phyloP scores from a whole-genome alignment of 108 stramenopile species.

The Pseudonitzschia multiseries region DNA sequence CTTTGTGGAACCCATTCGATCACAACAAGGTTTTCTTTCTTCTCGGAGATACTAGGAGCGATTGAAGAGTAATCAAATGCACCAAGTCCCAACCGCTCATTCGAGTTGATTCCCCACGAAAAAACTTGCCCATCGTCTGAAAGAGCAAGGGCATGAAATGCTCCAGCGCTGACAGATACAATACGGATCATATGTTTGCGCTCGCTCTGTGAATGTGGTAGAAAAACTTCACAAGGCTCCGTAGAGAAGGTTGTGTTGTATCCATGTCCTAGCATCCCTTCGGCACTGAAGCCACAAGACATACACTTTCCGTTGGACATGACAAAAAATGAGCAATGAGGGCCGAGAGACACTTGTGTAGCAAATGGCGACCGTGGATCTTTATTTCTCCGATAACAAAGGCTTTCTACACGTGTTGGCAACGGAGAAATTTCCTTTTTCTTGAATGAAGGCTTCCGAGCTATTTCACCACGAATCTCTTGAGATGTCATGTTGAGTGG shows the following conservation, averaged over 20 bases:
- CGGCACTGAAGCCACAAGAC: slow-evolving; percentile 66
- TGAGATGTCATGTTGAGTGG: slow-evolving; percentile 20
- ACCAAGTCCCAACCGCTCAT: slow-evolving; percentile 32
- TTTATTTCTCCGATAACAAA: slow-evolving; percentile 29
- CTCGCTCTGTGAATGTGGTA: slow-evolving; percentile 3
- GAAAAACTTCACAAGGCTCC: slow-evolving; percentile 52
- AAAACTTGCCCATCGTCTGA: slow-evolving; percentile 46
- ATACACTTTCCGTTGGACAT: slow-evolving; percentile 60
- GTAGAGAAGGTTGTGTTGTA: slow-evolving; percentile 22
- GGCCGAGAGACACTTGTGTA: slow-evolving; percentile 64
- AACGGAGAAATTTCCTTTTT: slow-evolving; percentile 29
- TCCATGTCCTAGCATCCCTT: slow-evolving; percentile 72
- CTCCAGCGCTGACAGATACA: slow-evolving; percentile 57
- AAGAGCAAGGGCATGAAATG: slow-evolving; percentile 55
- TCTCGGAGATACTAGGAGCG: slow-evolving; percentile 17
- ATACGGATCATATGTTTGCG: slow-evolving; percentile 25
- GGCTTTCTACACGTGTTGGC: slow-evolving; percentile 37
- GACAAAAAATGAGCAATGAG: slow-evolving; percentile 64
- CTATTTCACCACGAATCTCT: slow-evolving; percentile 28
- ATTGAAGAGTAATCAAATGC: slow-evolving; percentile 27
- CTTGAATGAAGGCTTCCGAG: slow-evolving; percentile 23
- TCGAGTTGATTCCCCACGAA: slow-evolving; percentile 55
- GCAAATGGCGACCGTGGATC: slow-evolving; percentile 37
- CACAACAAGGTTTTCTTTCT: slow-evolving; percentile 30
- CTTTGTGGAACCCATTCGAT: slow-evolving; percentile 39